Evolutionary conservation across 2,329 filamentous ascomycete genomes (phyloP).

Genomic region (Ophiostoma ips): DNA sequence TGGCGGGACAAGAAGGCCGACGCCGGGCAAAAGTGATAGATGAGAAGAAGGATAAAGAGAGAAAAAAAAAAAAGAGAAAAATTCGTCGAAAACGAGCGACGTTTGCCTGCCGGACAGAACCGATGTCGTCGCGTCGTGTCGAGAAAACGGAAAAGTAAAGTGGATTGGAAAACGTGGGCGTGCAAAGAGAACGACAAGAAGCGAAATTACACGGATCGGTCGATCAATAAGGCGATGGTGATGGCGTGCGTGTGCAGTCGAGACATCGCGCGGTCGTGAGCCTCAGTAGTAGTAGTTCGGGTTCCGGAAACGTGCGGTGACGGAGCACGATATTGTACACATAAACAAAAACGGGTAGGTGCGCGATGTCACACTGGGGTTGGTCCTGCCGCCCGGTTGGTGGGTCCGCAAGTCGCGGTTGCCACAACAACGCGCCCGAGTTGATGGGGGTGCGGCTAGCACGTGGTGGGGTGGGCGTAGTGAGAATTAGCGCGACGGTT

Average conservation of each 20-base stretch:
- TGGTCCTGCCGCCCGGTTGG: neutral
- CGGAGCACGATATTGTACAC: too few relatives aligned
- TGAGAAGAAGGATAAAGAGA: neutral
- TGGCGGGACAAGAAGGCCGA: neutral
- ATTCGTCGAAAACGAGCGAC: neutral
- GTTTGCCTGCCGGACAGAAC: neutral
- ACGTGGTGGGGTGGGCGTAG: neutral
- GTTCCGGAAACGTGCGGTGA: too few relatives aligned
- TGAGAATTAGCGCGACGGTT: neutral
- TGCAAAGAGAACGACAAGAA: neutral
- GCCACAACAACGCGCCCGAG: constrained; percentile 9
- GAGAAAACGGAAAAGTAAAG: neutral
- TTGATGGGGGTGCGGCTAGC: neutral
- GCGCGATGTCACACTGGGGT: constrained; percentile 3
- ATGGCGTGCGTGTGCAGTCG: too few relatives aligned
- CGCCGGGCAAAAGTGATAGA: neutral
- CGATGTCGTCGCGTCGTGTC: neutral
- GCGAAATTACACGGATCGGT: too few relatives aligned
- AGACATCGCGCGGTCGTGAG: too few relatives aligned
- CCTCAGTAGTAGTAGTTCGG: too few relatives aligned
- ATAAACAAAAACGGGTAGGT: constrained; percentile 2
- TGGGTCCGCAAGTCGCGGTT: constrained; percentile 4
- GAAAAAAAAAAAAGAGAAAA: too few relatives aligned
- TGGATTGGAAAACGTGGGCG: neutral
- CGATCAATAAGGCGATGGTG: too few relatives aligned